Base-by-base conservation (phyloP, 352 stramenopile species). In the Blastocystis sp. region DNA sequence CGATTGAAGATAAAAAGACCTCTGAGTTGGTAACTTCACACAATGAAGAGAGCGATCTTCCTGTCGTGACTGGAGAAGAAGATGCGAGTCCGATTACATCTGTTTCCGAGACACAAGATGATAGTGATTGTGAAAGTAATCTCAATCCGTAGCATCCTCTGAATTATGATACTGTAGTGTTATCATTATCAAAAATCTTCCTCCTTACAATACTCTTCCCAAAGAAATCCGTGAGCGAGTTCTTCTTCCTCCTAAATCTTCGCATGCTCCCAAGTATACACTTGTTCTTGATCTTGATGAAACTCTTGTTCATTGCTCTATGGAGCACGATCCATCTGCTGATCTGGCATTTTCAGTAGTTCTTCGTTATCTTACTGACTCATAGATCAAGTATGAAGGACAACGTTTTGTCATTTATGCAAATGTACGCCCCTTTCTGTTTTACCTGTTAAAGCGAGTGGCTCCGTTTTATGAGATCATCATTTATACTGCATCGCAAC, bases 291-390 rank as follows among this genome's bases (percentile, higher is more conserved):
- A 81, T 64, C 34, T 81, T 24, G 70, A 81, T 43, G 70, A 81
- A 81, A 81, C 70, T n/a, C 70, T 81, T 63, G 70, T 81, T 34
- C 70, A 81, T 41, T 88, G 76, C 50, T 70, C 63, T 5, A 88
- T 88, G 66, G 76, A 88, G 54, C 55, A 41, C 8, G 55, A 43
- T 43, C 24, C 24, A 30, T 54, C 13, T 41, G 43, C 76, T 4
- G 76, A 88, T 43, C 26, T 88, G 24, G 13, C 53, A 11, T 88
- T 88, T 68, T 68, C 76, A 11, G 76, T 88, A 45, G 7, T 0
- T 30, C 4, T 4, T 37, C 55, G 9, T 20, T 24, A 41, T 11
- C 3, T n/a, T 47, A 18, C 4, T 81, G 6, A 64, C 34, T 11
- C 7, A 26, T 63, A 81, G 70, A 63, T 81, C 16, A 24, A n/a